These are phyloP conservation scores for Capronia coronata DNA, from an alignment of 2,329 filamentous ascomycete genomes.

Conservation along the genomic window DNA sequence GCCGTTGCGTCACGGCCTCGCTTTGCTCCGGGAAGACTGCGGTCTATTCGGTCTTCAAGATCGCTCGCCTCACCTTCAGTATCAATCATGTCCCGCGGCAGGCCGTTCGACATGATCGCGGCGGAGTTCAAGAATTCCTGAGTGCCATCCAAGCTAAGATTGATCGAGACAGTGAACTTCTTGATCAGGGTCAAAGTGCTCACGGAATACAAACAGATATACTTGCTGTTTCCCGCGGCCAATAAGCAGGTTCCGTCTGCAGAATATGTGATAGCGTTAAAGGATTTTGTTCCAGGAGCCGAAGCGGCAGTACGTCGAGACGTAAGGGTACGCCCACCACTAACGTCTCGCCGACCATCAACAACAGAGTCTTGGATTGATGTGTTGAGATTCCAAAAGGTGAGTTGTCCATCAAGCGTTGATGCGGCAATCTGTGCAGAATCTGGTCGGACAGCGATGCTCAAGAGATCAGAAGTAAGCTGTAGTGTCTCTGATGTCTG, in stretches of 20 bases:
- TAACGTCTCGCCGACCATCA: slow-evolving; percentile 86
- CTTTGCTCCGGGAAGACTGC: slow-evolving; percentile 74
- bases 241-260: slow-evolving; percentile 85
- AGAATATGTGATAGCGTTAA: slow-evolving; percentile 81
- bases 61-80: slow-evolving; percentile 84
- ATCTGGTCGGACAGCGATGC: slow-evolving; percentile 81
- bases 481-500: slow-evolving; percentile 94
- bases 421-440: slow-evolving; percentile 86
- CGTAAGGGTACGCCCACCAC: slow-evolving; percentile 78
- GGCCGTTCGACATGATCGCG: slow-evolving; percentile 78
- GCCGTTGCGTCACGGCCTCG: slow-evolving; percentile 74
- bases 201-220: slow-evolving; percentile 96
- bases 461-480: slow-evolving; percentile 82
- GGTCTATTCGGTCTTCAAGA: slow-evolving; percentile 74
- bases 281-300: slow-evolving; percentile 80
- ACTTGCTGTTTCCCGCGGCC: slow-evolving; percentile 94
- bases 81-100: slow-evolving; percentile 72
- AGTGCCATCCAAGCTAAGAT: slow-evolving; percentile 90
- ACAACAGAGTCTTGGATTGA: slow-evolving; percentile 78
- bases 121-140: slow-evolving; percentile 96
- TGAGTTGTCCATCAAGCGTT: slow-evolving; percentile 86
- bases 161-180: slow-evolving; percentile 92
- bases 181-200: slow-evolving; percentile 84
- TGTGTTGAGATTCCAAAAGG: slow-evolving; percentile 89
- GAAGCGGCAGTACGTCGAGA: slow-evolving; percentile 91